Conservation (phyloP, 2,329 filamentous ascomycete species). For the Cryphonectria radicalis region DNA sequence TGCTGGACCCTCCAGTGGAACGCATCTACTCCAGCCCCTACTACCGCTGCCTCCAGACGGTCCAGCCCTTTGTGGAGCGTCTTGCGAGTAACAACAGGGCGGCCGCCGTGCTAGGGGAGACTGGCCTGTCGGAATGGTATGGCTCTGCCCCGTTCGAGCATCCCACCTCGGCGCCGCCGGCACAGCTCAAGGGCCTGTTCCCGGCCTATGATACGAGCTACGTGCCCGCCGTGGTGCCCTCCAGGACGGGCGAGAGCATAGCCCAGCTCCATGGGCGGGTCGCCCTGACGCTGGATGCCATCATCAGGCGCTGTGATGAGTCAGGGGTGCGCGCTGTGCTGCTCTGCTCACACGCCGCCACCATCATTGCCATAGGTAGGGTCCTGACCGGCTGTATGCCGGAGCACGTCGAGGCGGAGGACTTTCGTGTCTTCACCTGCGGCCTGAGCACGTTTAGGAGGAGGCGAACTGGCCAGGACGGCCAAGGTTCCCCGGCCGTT, state of each 20-base stretch:
- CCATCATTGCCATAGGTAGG: slow-evolving; percentile 84
- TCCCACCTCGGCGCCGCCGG: slow-evolving; percentile 71
- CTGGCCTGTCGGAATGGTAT: slow-evolving; percentile 83
- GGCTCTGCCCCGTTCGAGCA: slow-evolving; percentile 85
- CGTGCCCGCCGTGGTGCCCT: slow-evolving; percentile 68
- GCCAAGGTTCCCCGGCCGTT: slow-evolving; percentile 2
- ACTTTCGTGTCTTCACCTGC: slow-evolving; percentile 86
- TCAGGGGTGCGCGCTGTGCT: slow-evolving; percentile 72
- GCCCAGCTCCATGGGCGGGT: slow-evolving; percentile 79
- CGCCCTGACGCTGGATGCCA: slow-evolving; percentile 67
- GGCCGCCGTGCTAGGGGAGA: slow-evolving; percentile 57
- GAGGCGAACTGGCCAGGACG: slow-evolving; percentile 26
- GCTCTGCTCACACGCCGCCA: slow-evolving; percentile 88
- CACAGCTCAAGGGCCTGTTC: slow-evolving; percentile 69
- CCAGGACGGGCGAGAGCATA: slow-evolving; percentile 77
- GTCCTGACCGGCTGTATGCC: slow-evolving; percentile 81
- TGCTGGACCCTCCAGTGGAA: slow-evolving; percentile 69
- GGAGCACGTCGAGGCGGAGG: slow-evolving; percentile 69
- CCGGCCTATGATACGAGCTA: slow-evolving; percentile 63
- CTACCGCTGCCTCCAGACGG: slow-evolving; percentile 86
- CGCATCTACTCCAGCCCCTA: slow-evolving; percentile 84
- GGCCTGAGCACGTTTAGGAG: slow-evolving; percentile 69
- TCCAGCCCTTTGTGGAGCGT: slow-evolving; percentile 68
- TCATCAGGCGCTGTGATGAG: slow-evolving; percentile 75
- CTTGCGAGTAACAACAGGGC: neutral